Conservation (phyloP, 352 stramenopile species). For the Elongisporangium senticosum region DNA sequence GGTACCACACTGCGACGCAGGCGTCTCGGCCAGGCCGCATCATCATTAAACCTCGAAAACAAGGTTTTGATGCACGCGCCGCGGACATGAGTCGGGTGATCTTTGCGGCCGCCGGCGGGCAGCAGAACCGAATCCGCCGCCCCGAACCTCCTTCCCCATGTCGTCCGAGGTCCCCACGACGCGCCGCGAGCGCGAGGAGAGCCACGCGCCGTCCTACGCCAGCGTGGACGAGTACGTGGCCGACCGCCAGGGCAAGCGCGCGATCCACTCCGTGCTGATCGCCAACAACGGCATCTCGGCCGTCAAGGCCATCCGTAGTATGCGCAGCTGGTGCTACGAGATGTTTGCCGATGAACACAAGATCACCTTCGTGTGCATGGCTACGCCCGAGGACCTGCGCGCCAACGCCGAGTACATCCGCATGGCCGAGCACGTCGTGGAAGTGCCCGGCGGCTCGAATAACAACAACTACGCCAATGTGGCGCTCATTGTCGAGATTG, state of each 20-base stretch:
- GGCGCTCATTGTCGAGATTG: constrained; percentile 97
- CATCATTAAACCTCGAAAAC: too few relatives aligned
- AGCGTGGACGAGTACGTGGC: constrained; percentile 92
- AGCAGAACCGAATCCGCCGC: too few relatives aligned
- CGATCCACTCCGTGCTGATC: constrained; percentile 97
- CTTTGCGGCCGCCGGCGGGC: too few relatives aligned
- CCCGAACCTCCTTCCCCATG: too few relatives aligned
- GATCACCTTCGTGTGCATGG: constrained; percentile 99
- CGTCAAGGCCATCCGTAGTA: constrained; percentile 99
- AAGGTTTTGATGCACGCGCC: too few relatives aligned
- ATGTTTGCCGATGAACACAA: constrained; percentile 94
- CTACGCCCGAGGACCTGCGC: constrained; percentile 98
- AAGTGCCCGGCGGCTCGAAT: constrained; percentile 99
- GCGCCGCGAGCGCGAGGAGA: constrained; percentile 45
- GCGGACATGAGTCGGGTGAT: too few relatives aligned
- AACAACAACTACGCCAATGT: constrained; percentile 99
- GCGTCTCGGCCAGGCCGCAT: too few relatives aligned
- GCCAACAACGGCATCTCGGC: constrained; percentile 99
- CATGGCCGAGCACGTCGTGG: constrained; percentile 99
- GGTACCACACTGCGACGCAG: too few relatives aligned
- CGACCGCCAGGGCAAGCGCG: constrained; percentile 81
- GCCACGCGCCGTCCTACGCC: constrained; percentile 67
- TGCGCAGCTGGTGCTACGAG: constrained; percentile 98
- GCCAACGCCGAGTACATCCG: constrained; percentile 99
- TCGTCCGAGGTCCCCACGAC: not conserved